Base-by-base conservation (phyloP, 306 rosid species). In the Gastrolobium villosum region DNA sequence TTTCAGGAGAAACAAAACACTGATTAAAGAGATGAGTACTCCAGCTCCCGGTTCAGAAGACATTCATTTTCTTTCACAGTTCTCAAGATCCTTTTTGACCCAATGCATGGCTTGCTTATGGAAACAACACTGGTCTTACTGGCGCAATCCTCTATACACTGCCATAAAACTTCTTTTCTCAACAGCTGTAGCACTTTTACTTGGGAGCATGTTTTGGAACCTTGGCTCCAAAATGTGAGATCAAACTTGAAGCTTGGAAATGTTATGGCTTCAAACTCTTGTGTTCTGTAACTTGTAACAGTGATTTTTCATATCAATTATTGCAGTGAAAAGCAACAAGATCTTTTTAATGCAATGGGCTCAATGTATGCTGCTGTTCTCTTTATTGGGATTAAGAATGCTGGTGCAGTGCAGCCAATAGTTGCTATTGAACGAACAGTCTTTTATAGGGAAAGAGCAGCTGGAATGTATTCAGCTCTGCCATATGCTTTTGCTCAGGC, bases 381-480 rank as follows among this genome's bases (percentile, higher is more conserved):
- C 60, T 91, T 89, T 83, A 77, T 91, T 4, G 98, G 98, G 4
- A 35, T 87, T 35, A 86, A 84, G 63, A 93, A 91, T 69, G 83
- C 88, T 11, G 34, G 80, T 5, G 52, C 93, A 0, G 97, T 93
- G 37, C 97, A 87, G 60, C 98, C 97, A 10, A 83, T 91, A 11
- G 89, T 93, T 10, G 75, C 90, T 2, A 52, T 91, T 15, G 98
- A 93, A 83, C 88, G 98, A 88, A 79, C 89, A n/a, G 94, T 87
- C 62, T 93, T 88, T 70, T 91, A 93, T 15, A 72, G 93, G 43
- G 98, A 93, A 72, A 88, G 86, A 87, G 95, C 92, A 4, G 92
- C 97, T 2, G 90, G 95, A 52, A 90, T 92, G 97, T 92, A 90
- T 83, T 90, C 97, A 20, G 84, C 89, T 3, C 65, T 93, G 50